These are phyloP conservation scores for Phytophthora macrochlamydospora DNA, from an alignment of 352 stramenopile genomes.

Conservation along the genomic window DNA sequence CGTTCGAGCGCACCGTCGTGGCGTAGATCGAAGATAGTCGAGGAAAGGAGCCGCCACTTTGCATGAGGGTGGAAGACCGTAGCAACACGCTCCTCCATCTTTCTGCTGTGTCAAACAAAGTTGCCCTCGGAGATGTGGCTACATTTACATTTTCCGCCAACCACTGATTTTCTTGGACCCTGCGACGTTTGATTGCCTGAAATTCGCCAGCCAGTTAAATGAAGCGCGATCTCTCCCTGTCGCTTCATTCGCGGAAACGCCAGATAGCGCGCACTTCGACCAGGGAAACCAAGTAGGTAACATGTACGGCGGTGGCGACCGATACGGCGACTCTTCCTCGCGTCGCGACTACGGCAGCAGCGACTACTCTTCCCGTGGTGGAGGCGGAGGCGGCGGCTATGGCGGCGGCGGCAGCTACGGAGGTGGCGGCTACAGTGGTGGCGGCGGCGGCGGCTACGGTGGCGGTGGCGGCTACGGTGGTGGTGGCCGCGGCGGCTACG, in stretches of 20 bases:
- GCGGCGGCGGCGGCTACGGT: constrained; percentile 38
- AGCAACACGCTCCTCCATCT: constrained; percentile 13
- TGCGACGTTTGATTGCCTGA: constrained; percentile 28
- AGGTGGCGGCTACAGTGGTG: constrained; percentile 38
- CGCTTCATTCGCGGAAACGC: constrained; percentile 37
- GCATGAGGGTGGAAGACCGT: constrained; percentile 8
- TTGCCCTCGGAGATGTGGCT: too few species aligned
- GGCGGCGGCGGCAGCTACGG: constrained; percentile 30
- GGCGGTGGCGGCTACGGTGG: constrained; percentile 33
- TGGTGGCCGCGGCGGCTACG: constrained; percentile 41
- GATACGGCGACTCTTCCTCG: constrained; percentile 78
- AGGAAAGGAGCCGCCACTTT: not conserved
- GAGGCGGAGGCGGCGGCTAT: constrained; percentile 26
- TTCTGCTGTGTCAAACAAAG: not conserved
- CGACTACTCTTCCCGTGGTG: constrained; percentile 30
- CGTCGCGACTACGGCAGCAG: constrained; percentile 53
- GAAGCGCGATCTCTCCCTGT: constrained; percentile 33
- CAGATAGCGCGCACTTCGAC: constrained; percentile 9
- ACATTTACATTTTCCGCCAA: constrained; percentile 14
- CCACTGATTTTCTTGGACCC: not conserved
- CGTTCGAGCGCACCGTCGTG: constrained; percentile 78
- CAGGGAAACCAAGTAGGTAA: constrained; percentile 19
- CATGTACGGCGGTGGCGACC: constrained; percentile 77
- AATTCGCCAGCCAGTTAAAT: constrained; percentile 41
- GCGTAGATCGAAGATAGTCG: constrained; percentile 26